A percentile compares a stretch with the other conserved stretches of the same genome.
Evolutionary conservation across 1,139 yeast species (phyloP).

Genomic region (Geotrichum restrictum): DNA sequence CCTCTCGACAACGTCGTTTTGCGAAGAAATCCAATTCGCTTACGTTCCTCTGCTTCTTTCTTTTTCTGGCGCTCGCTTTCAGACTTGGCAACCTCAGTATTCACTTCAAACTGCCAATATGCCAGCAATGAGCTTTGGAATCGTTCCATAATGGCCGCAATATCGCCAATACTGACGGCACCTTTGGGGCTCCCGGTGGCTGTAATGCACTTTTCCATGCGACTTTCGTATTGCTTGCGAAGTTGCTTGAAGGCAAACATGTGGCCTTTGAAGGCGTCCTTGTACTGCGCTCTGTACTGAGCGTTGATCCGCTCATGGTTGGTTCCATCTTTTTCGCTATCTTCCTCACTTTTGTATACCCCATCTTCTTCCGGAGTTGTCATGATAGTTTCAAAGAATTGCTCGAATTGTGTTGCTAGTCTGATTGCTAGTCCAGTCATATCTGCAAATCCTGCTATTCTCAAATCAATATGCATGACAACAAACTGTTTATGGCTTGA

Average conservation of each 20-base stretch:
- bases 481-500: slow-evolving; percentile 19
- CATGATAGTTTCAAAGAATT: slow-evolving; percentile 22
- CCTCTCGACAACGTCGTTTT: background rate
- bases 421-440: slow-evolving; percentile 23
- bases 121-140: slow-evolving; percentile 24
- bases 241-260: slow-evolving; percentile 25
- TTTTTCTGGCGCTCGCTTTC: slow-evolving; percentile 12
- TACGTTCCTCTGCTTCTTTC: slow-evolving; percentile 6
- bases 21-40: background rate
- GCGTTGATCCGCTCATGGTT: slow-evolving; percentile 8
- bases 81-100: slow-evolving; percentile 15
- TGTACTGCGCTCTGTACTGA: slow-evolving; percentile 19
- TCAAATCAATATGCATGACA: slow-evolving; percentile 24
- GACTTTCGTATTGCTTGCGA: slow-evolving; percentile 20
- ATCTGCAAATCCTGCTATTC: slow-evolving; percentile 26
- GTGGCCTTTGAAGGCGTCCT: slow-evolving; percentile 25
- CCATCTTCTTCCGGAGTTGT: slow-evolving; percentile 22
- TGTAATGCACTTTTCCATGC: slow-evolving; percentile 16
- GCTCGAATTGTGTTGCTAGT: slow-evolving; percentile 23
- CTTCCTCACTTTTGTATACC: slow-evolving; percentile 16
- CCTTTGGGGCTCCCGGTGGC: slow-evolving; percentile 11
- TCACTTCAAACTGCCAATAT: slow-evolving; percentile 25
- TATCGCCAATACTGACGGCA: slow-evolving; percentile 22
- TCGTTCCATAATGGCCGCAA: slow-evolving; percentile 23
- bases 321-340: slow-evolving; percentile 12